phyloP scores from a whole-genome alignment of 2,329 filamentous ascomycete species.

The Cordyceps tenuipes region DNA sequence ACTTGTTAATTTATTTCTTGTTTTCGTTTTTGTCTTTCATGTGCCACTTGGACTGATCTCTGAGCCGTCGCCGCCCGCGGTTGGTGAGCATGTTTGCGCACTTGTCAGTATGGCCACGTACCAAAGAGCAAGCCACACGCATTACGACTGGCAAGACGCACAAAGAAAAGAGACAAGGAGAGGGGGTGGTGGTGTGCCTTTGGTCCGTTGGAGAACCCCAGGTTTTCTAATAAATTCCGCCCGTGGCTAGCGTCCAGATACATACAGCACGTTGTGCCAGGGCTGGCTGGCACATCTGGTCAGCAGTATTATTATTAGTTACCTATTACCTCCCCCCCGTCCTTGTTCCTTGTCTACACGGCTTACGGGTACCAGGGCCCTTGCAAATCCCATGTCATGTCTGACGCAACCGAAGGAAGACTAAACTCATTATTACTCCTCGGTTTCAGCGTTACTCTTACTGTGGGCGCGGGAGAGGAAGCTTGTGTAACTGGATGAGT shows the following conservation, averaged over 20 bases:
- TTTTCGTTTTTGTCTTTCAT: background rate
- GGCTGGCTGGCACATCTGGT: background rate
- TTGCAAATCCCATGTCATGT: constrained; percentile 8
- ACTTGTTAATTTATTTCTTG: background rate
- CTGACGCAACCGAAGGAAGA: constrained; percentile 4
- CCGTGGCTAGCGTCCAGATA: background rate
- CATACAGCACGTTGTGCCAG: background rate
- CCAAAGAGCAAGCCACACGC: background rate
- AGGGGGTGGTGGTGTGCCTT: background rate
- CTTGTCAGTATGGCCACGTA: background rate
- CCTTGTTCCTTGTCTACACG: background rate
- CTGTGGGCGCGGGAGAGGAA: background rate
- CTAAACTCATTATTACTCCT: background rate
- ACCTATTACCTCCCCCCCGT: no score
- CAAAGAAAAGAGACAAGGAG: background rate
- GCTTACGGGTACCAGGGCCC: constrained; percentile 1
- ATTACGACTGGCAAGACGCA: background rate
- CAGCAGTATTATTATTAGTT: no score
- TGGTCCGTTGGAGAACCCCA: background rate
- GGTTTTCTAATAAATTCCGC: background rate
- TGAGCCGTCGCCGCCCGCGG: constrained; percentile 9
- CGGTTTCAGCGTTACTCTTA: background rate
- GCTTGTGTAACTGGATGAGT: background rate
- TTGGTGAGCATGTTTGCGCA: background rate
- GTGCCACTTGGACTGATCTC: background rate